Base-by-base conservation (phyloP, 768 basidiomycete genomes). In the Trametes cinnabarina region DNA sequence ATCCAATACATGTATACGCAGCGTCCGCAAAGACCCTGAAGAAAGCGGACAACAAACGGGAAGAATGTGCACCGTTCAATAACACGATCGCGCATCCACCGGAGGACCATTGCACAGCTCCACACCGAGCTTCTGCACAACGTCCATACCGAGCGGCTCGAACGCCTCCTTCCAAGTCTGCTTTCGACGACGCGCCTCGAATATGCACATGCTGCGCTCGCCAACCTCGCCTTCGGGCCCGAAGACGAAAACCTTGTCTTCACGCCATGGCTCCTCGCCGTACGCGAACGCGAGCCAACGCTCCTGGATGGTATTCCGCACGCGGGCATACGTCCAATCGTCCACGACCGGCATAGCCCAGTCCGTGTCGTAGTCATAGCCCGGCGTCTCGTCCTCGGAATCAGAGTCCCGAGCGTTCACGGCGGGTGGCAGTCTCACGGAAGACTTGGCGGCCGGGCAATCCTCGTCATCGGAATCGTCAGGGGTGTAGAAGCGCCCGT, bases 161-260 rank as follows among this genome's bases (percentile, higher is more conserved):
- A 92, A 71, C 17, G 82, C 83, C 48, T 83, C 79, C 60, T 77
- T 79, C 90, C 90, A 92, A 53, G 81, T 68, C 51, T 73, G 72
- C 49, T 70, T 79, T 60, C 88, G 74, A 46, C 90, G 71, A 32
- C 90, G 72, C 3, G 85, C 84, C 54, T 84, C 83, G 53, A 92
- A 88, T 14, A 90, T 86, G 25, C 74, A 71, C 53, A 69, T 73
- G 14, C 81, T 82, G 46, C 90, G 81, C 70, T 90, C 88, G 44
- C 90, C 90, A 0, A 82, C 83, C 72, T 92, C 90, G 51, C 89
- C 90, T 68, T 91, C 89, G 0, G 90, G 90, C 4, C 90, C 90
- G 63, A 92, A 90, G 19, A 92, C 88, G 68, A 80, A 90, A 46
- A 89, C 80, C 71, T 82, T 87, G 57, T 83, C 81, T 57, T 79